Evolutionary conservation across 495 filamentous ascomycete species (phyloP).

Genomic region (Hyaloscypha variabilis): DNA sequence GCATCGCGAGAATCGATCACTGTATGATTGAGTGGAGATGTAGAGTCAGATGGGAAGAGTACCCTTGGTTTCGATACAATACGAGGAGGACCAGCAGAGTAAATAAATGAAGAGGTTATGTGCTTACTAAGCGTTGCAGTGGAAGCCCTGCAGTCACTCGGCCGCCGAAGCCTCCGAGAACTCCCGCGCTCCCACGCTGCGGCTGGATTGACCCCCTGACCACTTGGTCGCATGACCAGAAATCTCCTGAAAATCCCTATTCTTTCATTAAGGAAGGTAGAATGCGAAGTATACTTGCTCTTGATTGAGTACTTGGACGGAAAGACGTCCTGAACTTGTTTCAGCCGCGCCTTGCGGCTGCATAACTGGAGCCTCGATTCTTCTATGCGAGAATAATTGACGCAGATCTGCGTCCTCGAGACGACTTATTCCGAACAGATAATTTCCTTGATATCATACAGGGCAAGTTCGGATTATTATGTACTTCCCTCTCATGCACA

Average conservation of each 20-base stretch:
- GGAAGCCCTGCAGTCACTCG: neutral
- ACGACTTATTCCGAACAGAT: neutral
- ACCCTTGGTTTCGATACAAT: neutral
- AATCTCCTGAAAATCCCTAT: neutral
- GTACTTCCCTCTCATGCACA: no score
- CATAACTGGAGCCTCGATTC: neutral
- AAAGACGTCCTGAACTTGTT: neutral
- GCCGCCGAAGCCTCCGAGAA: neutral
- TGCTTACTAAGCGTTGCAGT: neutral
- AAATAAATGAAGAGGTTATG: neutral
- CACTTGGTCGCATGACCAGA: neutral
- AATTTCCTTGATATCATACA: neutral
- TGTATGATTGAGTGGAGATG: neutral
- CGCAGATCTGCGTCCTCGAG: neutral
- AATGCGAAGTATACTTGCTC: neutral
- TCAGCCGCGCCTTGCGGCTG: neutral
- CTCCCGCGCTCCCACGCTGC: neutral
- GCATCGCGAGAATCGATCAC: neutral
- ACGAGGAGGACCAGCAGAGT: neutral
- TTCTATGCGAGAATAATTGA: neutral
- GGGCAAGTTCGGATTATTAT: no score
- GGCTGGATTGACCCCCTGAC: neutral
- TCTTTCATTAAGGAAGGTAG: neutral
- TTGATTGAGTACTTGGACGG: neutral
- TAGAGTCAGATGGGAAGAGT: neutral